Evolutionary conservation across 2,329 filamentous ascomycete species (phyloP), one percentile per base, ranked within the genome.

Genomic region (Parafenestella ontariensis): DNA sequence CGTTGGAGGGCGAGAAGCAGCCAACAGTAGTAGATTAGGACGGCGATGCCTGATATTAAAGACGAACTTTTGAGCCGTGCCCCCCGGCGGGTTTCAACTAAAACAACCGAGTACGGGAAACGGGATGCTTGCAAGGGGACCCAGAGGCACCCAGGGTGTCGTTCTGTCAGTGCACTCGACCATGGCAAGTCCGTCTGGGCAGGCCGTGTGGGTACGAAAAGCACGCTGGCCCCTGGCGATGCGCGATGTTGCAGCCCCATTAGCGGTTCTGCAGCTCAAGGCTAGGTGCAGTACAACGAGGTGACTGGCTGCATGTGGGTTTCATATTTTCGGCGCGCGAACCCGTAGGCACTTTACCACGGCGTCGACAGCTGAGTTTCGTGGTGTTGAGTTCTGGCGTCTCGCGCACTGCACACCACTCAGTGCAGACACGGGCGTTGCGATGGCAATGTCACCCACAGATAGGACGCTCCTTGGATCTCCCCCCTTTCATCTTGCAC

Each of bases 401-500:
- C 26, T 28, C 26, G 26, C 10, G 10, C 26, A 28, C 26, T n/a
- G n/a, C n/a, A 28, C 26, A 28, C 26, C 5, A 10, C 10, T 28
- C 10, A 6, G 26, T 28, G 10, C 26, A 5, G 26, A 10, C 26
- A 28, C 46, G 21, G 45, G 37, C 49, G 43, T 46, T 47, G 52
- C 52, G 41, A 58, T 54, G 59, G 59, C 59, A 45, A 54, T 63
- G 56, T 55, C 57, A 56, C 52, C 36, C 41, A 31, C 49, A 54
- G 43, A 54, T 52, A 54, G 60, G 46, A 53, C 51, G 55, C 52
- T 26, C 28, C 52, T 46, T 42, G 51, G n/a, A 64, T 62, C 54
- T 41, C 45, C 58, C 42, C 59, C 62, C 63, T 60, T 61, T 65
- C 62, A 65, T 67, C 62, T 64, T 43, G 33, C n/a, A 48, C 41